Evolutionary conservation across 2,329 filamentous ascomycete genomes (phyloP).

Genomic region (Cladophialophora immunda): DNA sequence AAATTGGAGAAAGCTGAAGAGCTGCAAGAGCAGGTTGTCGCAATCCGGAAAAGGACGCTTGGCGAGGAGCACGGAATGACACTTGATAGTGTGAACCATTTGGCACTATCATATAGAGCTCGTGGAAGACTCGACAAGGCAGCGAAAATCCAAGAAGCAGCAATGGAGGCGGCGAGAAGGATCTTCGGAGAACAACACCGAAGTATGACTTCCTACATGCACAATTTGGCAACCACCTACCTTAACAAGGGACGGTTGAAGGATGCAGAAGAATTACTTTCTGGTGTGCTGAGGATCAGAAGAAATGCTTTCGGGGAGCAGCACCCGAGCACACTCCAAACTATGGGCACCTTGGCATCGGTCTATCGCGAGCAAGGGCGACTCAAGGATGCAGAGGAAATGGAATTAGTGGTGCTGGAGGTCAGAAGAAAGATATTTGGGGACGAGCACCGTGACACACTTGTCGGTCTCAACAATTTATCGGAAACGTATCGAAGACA

Average conservation of each 20-base stretch:
- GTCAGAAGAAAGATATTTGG: neutral
- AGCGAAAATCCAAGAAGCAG: too few relatives aligned
- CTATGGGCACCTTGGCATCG: neutral
- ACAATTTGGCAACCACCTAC: neutral
- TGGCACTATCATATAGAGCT: too few relatives aligned
- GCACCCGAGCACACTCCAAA: neutral
- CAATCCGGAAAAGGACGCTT: too few relatives aligned
- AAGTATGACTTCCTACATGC: neutral
- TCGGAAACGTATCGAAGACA: neutral
- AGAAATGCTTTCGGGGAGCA: neutral
- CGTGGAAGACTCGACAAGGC: too few relatives aligned
- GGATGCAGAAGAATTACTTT: neutral
- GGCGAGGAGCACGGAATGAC: neutral
- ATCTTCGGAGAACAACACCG: too few relatives aligned
- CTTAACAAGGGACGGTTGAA: neutral
- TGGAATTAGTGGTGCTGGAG: neutral
- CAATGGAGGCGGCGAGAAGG: too few relatives aligned
- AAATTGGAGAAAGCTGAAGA: neutral
- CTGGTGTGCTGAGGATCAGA: neutral
- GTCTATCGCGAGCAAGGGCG: neutral
- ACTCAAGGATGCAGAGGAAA: conserved; percentile 2
- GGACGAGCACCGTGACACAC: neutral
- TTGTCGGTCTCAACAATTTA: neutral
- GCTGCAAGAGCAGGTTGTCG: neutral
- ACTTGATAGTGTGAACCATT: neutral